These are phyloP conservation scores for Edaphochlamys debaryana DNA, from an alignment of 139 green algal genomes.

Conservation along the genomic window DNA sequence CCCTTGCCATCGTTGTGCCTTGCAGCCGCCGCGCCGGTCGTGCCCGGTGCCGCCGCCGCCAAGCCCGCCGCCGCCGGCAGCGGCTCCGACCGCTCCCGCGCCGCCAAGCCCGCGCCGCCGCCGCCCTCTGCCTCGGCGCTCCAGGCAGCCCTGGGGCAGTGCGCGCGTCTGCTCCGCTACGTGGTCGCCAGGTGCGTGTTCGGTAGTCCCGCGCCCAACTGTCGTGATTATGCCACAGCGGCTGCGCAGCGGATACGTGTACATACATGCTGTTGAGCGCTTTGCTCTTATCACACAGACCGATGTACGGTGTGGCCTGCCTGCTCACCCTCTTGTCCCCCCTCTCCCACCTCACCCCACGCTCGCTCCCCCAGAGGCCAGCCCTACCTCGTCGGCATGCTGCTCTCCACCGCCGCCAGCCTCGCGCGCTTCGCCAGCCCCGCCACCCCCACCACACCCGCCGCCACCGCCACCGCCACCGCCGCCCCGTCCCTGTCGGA, in stretches of 20 bases:
- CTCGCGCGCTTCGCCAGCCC: background rate
- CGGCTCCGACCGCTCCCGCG: background rate
- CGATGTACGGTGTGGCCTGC: too few relatives aligned
- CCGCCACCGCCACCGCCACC: background rate
- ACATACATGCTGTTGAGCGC: too few relatives aligned
- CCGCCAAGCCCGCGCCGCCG: background rate
- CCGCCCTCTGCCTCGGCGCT: background rate
- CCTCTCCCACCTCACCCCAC: too few relatives aligned
- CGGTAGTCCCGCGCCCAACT: too few relatives aligned
- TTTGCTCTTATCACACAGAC: too few relatives aligned
- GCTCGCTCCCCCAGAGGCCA: background rate
- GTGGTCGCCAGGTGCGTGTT: background rate
- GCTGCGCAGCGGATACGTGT: too few relatives aligned
- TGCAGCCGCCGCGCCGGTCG: background rate
- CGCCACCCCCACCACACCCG: background rate
- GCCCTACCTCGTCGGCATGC: background rate
- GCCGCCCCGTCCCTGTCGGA: background rate
- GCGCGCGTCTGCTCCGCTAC: constrained; percentile 12
- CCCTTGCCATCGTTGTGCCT: too few relatives aligned
- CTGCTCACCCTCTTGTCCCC: too few relatives aligned
- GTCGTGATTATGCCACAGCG: background rate
- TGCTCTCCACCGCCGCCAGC: background rate
- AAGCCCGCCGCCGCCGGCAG: background rate
- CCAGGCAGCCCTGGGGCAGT: background rate
- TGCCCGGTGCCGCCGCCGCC: background rate